Conservation (phyloP, 1,284 basidiomycete genomes). For the Mycosarcoma mackinlayi region DNA sequence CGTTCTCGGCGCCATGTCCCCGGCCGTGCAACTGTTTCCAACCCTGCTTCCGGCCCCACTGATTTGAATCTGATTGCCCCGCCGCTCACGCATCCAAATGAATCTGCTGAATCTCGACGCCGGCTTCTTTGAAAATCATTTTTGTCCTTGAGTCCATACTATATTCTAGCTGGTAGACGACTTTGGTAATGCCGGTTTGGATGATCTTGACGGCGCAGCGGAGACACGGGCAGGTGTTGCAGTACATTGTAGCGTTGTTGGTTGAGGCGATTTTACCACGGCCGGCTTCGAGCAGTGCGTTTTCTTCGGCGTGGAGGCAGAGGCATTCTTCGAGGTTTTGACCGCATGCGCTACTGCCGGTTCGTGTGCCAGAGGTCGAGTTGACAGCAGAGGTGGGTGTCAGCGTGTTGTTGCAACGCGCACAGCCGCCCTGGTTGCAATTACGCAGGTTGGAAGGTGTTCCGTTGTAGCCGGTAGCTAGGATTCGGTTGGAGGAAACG, state of each 20-base stretch:
- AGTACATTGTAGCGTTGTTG: conserved; percentile 87
- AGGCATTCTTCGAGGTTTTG: conserved; percentile 83
- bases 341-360: conserved; percentile 67
- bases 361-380: background rate
- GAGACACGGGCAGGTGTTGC: conserved; percentile 91
- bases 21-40: too few relatives aligned
- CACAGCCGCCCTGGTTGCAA: conserved; percentile 68
- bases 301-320: conserved; percentile 98
- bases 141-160: conserved; percentile 71
- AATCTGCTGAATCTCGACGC: conserved; percentile 67
- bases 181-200: conserved; percentile 89
- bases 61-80: too few relatives aligned
- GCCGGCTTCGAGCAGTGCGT: conserved; percentile 92
- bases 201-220: conserved; percentile 97
- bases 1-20: too few relatives aligned
- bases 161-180: conserved; percentile 95
- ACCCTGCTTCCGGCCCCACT: too few relatives aligned
- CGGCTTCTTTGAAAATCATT: conserved; percentile 68
- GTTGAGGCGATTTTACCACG: conserved; percentile 71
- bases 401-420: conserved; percentile 60
- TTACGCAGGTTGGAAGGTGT: conserved; percentile 83
- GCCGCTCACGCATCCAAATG: conserved; percentile 35
- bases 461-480: conserved; percentile 98
- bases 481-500: conserved; percentile 82
- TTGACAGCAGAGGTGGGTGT: background rate